These are phyloP conservation scores for Phaeosphaeriaceae sp. DNA, from an alignment of 2,329 filamentous ascomycete species.

Conservation along the genomic window DNA sequence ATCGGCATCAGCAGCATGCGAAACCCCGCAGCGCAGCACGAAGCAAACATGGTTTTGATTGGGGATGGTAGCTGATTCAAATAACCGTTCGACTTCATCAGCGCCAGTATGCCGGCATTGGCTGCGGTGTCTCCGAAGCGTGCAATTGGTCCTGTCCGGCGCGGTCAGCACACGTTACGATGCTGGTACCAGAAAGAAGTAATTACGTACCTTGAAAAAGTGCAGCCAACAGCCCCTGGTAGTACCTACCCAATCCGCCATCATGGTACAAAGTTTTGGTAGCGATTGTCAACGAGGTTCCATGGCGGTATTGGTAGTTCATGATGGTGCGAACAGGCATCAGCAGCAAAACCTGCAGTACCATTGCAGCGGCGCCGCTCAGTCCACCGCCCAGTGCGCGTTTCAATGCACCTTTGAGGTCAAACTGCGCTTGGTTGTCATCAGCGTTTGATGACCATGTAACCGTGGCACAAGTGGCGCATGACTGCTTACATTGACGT, in stretches of 20 bases:
- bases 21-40: conserved; percentile 33
- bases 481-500: conserved; percentile 27
- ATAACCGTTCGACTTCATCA: conserved; percentile 36
- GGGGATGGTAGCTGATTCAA: conserved; percentile 32
- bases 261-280: conserved; percentile 36
- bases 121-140: conserved; percentile 41
- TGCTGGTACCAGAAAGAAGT: neutral
- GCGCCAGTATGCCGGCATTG: conserved; percentile 37
- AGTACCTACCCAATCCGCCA: conserved; percentile 35
- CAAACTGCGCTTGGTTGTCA: conserved; percentile 20
- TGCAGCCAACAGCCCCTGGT: conserved; percentile 34
- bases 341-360: conserved; percentile 37
- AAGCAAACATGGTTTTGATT: conserved; percentile 38
- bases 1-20: conserved; percentile 39
- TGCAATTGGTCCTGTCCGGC: conserved; percentile 28
- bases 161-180: neutral
- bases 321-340: conserved; percentile 42
- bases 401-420: conserved; percentile 35
- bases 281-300: conserved; percentile 30
- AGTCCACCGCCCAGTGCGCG: conserved; percentile 36
- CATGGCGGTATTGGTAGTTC: conserved; percentile 43
- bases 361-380: conserved; percentile 40
- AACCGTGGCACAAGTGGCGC: neutral
- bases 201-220: conserved; percentile 27
- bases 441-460: neutral